Evolutionary conservation across 2,329 filamentous ascomycete species (phyloP).

Genomic region (Fusarium sp.): DNA sequence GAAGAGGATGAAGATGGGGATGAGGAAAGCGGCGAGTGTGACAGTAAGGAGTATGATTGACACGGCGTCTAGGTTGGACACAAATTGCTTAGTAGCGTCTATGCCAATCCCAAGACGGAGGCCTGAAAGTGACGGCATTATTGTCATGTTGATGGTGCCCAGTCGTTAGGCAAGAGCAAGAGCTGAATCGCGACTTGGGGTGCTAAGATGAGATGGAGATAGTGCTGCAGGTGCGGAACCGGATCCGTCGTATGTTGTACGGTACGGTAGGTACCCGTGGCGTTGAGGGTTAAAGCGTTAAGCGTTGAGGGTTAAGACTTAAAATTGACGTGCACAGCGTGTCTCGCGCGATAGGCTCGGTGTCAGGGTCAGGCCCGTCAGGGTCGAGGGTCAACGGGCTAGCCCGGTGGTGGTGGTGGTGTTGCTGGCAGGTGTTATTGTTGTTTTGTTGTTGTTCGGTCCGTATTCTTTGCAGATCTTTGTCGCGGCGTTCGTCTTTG

Average conservation of each 20-base stretch:
- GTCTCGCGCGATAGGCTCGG: constrained; percentile 13
- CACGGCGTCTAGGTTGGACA: constrained; percentile 48
- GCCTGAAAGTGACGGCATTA: constrained; percentile 38
- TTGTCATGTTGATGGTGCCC: constrained; percentile 36
- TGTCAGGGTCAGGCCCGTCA: not conserved
- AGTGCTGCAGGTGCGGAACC: constrained; percentile 31
- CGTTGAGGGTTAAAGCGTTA: not conserved
- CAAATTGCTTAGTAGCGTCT: constrained; percentile 35
- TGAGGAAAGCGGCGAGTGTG: constrained; percentile 64
- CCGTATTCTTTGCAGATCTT: constrained; percentile 12
- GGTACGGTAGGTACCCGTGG: not conserved
- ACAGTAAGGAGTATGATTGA: constrained; percentile 57
- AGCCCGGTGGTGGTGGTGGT: constrained; percentile 2
- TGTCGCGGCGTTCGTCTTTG: constrained; percentile 7
- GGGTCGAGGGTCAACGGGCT: constrained; percentile 10
- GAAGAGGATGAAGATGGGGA: constrained; percentile 67
- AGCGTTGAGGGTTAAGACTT: not conserved
- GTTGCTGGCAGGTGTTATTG: not conserved
- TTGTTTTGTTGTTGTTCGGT: constrained; percentile 4
- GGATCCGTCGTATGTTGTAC: constrained; percentile 29
- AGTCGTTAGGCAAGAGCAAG: not conserved
- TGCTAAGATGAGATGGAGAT: constrained; percentile 23
- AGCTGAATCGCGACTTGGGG: constrained; percentile 32
- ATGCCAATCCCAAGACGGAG: constrained; percentile 32
- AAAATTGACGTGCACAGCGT: constrained; percentile 8